These are phyloP conservation scores for Miamiensis avidus DNA, from an alignment of 169 alveolate species.

Conservation along the genomic window DNA sequence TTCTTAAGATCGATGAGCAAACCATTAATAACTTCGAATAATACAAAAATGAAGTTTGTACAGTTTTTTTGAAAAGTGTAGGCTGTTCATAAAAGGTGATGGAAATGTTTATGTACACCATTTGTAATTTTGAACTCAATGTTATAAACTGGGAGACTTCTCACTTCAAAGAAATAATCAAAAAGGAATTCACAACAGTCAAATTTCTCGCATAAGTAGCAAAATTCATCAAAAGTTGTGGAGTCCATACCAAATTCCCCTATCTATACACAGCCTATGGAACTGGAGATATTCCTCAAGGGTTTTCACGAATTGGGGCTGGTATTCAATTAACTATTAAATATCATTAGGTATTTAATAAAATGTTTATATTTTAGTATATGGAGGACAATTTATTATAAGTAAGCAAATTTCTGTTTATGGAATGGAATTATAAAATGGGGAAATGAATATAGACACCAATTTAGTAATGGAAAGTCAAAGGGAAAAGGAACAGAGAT, in stretches of 20 bases:
- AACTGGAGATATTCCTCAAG: constrained; percentile 50
- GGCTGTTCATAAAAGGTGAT: constrained; percentile 15
- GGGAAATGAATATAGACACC: background rate
- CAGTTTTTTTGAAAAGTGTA: constrained; percentile 1
- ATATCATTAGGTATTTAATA: no score
- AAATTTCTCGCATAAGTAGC: constrained; percentile 13
- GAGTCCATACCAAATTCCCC: constrained; percentile 33
- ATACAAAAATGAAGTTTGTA: constrained; percentile 13
- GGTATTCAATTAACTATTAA: no score
- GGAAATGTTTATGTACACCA: constrained; percentile 28
- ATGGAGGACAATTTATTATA: constrained; percentile 17
- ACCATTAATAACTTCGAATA: constrained; percentile 8
- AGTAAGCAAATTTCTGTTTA: background rate
- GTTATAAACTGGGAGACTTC: background rate
- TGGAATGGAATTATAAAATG: background rate
- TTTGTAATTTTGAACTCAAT: constrained; percentile 28
- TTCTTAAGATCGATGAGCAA: constrained; percentile 16
- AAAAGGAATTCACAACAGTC: constrained; percentile 24
- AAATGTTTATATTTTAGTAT: no score
- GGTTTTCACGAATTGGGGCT: constrained; percentile 33
- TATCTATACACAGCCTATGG: constrained; percentile 39
- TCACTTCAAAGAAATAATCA: background rate
- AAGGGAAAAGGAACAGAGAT: background rate
- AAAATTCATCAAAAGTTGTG: constrained; percentile 31
- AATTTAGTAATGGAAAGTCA: background rate